Conservation (phyloP, 768 basidiomycete genomes). For the Russula emetica region DNA sequence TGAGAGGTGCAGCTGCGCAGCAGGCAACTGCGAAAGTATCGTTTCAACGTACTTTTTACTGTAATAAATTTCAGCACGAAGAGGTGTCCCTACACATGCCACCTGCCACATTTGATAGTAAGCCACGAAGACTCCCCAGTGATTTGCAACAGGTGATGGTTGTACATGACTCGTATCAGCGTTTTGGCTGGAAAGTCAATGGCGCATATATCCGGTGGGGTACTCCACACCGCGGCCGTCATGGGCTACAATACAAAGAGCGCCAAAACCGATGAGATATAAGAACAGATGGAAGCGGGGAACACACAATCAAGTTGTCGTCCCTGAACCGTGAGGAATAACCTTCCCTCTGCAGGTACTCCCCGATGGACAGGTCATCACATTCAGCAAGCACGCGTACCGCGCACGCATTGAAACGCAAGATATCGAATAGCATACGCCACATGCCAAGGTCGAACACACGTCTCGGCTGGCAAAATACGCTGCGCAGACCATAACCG, state of each 20-base stretch:
- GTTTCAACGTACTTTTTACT: too few relatives aligned
- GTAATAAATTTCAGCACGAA: too few relatives aligned
- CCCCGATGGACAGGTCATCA: slow-evolving; percentile 44
- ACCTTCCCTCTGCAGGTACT: slow-evolving; percentile 55
- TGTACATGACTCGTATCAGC: slow-evolving; percentile 1
- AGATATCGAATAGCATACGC: slow-evolving; percentile 65
- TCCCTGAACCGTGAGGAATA: slow-evolving; percentile 67
- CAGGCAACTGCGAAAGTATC: too few relatives aligned
- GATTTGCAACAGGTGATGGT: too few relatives aligned
- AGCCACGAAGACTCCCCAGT: too few relatives aligned
- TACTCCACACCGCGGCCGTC: slow-evolving; percentile 80
- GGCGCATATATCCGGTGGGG: slow-evolving; percentile 63
- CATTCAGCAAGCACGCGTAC: slow-evolving; percentile 30
- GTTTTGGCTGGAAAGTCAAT: slow-evolving; percentile 69
- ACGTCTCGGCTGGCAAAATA: slow-evolving; percentile 65
- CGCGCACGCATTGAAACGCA: slow-evolving; percentile 64
- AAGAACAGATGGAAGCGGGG: not conserved
- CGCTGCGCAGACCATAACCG: slow-evolving; percentile 52
- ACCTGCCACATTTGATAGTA: too few relatives aligned
- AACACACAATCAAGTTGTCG: slow-evolving; percentile 66
- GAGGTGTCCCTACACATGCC: too few relatives aligned
- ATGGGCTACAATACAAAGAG: slow-evolving; percentile 45
- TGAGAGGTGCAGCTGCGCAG: too few relatives aligned
- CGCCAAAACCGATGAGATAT: not conserved
- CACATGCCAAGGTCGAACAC: slow-evolving; percentile 63